phyloP scores from a whole-genome alignment of 495 filamentous ascomycete species.

The Penicillium goetzii region DNA sequence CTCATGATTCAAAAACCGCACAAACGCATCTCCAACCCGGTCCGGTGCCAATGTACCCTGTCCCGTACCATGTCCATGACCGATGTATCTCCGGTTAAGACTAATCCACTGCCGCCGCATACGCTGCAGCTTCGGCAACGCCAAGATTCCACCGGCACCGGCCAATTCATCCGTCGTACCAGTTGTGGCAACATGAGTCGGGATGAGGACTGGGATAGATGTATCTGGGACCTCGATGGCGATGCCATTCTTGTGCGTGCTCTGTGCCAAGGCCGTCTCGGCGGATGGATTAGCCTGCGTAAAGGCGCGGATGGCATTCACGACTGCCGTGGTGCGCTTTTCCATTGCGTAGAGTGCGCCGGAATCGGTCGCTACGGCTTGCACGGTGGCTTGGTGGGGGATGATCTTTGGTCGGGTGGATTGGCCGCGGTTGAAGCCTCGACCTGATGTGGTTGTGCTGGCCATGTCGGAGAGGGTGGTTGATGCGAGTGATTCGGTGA shows the following conservation, averaged over 20 bases:
- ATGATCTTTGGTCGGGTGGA: conserved; percentile 51
- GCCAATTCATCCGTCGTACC: conserved; percentile 49
- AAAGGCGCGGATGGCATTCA: conserved; percentile 72
- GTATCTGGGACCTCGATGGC: conserved; percentile 43
- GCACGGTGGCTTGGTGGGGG: conserved; percentile 81
- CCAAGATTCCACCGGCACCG: conserved; percentile 55
- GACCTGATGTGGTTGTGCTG: conserved; percentile 34
- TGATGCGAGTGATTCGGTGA: conserved; percentile 32
- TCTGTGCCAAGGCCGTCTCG: conserved; percentile 54
- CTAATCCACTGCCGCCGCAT: conserved; percentile 83
- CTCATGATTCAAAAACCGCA: conserved; percentile 51
- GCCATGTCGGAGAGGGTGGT: conserved; percentile 38
- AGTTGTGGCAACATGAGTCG: conserved; percentile 48
- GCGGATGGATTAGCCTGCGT: conserved; percentile 45
- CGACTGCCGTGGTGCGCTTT: conserved; percentile 78
- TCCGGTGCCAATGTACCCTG: conserved; percentile 37
- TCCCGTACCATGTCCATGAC: conserved; percentile 33
- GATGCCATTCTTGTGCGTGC: conserved; percentile 38
- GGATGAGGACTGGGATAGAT: conserved; percentile 51
- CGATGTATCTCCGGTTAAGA: conserved; percentile 63
- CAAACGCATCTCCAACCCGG: conserved; percentile 52
- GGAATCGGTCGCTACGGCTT: conserved; percentile 65
- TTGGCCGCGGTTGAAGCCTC: conserved; percentile 21
- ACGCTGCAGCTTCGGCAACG: conserved; percentile 79
- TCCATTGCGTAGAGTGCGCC: conserved; percentile 87